These are phyloP conservation scores for Cercospora brassicicola DNA, from an alignment of 2,329 filamentous ascomycete genomes.

Conservation along the genomic window DNA sequence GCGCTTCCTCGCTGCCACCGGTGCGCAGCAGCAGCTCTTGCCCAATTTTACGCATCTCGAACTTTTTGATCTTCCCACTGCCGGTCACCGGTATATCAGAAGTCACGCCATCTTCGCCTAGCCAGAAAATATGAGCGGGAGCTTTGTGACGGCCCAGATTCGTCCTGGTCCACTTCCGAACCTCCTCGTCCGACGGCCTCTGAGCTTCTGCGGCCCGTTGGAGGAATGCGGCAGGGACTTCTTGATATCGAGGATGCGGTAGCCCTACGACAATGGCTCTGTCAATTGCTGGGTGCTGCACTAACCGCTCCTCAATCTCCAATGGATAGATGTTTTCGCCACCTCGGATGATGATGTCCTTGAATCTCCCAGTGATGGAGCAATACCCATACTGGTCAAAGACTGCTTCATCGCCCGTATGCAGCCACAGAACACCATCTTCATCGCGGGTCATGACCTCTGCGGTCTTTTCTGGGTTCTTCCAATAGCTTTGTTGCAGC, in stretches of 20 bases:
- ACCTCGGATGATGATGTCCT: slow-evolving; percentile 48
- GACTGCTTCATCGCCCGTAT: slow-evolving; percentile 61
- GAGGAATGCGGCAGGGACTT: slow-evolving; percentile 39
- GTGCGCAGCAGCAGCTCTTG: slow-evolving; percentile 24
- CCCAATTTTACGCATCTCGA: slow-evolving; percentile 35
- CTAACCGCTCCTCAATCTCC: slow-evolving; percentile 37
- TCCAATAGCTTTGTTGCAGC: slow-evolving; percentile 63
- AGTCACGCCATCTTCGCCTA: slow-evolving; percentile 54
- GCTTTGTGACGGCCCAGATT: slow-evolving; percentile 46
- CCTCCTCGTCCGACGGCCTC: slow-evolving; percentile 13
- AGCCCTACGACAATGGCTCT: slow-evolving; percentile 36
- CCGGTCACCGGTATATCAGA: slow-evolving; percentile 45
- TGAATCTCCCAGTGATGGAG: slow-evolving; percentile 40
- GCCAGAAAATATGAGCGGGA: slow-evolving; percentile 72
- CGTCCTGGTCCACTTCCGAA: slow-evolving; percentile 18
- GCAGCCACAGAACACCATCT: slow-evolving; percentile 56
- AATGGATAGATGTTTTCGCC: slow-evolving; percentile 63
- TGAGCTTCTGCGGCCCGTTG: slow-evolving; percentile 28
- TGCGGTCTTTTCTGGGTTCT: slow-evolving; percentile 71
- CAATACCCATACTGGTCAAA: slow-evolving; percentile 48
- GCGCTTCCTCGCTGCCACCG: neutral
- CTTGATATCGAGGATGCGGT: slow-evolving; percentile 36
- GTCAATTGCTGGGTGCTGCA: slow-evolving; percentile 32
- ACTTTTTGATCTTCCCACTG: slow-evolving; percentile 50
- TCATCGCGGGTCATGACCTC: slow-evolving; percentile 63